phyloP scores from a whole-genome alignment of 306 rosid genomes.

The Geum urbanum region DNA sequence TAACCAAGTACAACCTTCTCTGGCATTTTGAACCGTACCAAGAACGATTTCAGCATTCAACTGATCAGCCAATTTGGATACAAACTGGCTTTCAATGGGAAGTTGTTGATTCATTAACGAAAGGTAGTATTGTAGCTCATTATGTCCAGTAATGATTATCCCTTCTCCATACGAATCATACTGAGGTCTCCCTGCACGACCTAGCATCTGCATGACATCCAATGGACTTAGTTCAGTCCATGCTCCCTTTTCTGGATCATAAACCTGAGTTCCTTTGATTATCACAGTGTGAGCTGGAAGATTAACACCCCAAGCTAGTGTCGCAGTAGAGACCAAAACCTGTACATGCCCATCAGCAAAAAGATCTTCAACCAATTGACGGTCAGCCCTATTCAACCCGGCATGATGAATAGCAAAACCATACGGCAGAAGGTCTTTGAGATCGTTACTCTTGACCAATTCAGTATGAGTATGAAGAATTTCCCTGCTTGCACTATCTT shows the following conservation, averaged over 20 bases:
- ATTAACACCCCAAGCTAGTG: constrained; percentile 99
- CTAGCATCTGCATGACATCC: constrained; percentile 94
- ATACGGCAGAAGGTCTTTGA: constrained; percentile 88
- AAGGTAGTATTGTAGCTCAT: constrained; percentile 88
- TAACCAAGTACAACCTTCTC: constrained; percentile 78
- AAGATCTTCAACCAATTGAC: constrained; percentile 94
- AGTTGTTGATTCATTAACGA: constrained; percentile 97
- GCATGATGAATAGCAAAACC: constrained; percentile 99
- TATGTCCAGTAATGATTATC: constrained; percentile 82
- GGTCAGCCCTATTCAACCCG: constrained; percentile 85
- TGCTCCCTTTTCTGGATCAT: constrained; percentile 91
- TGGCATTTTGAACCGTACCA: constrained; percentile 87
- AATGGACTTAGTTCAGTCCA: constrained; percentile 98
- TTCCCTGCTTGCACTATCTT: constrained; percentile 97
- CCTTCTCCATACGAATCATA: constrained; percentile 87
- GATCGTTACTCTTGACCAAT: constrained; percentile 89
- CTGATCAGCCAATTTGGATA: constrained; percentile 91
- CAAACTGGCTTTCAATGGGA: constrained; percentile 93
- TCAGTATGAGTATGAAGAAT: constrained; percentile 93
- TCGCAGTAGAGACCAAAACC: constrained; percentile 93
- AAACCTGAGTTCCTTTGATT: constrained; percentile 92
- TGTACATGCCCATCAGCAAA: constrained; percentile 93
- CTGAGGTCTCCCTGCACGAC: constrained; percentile 99
- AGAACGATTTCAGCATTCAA: constrained; percentile 91
- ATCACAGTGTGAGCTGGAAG: constrained; percentile 91